Base-by-base conservation (phyloP, 306 rosid species). In the Fagus sylvatica region DNA sequence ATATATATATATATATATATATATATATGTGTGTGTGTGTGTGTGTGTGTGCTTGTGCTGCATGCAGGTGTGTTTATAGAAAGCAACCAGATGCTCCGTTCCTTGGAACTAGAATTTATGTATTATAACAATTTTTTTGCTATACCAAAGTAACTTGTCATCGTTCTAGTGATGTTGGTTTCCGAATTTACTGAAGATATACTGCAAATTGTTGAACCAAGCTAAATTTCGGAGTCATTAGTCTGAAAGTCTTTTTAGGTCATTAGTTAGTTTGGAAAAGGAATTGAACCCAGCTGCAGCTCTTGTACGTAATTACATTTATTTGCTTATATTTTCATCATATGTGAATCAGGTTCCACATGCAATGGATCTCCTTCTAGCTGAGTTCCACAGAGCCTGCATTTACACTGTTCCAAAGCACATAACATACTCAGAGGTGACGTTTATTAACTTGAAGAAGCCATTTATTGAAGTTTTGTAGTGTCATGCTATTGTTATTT, bases 351-450 rank as follows among this genome's bases (percentile, higher is more conserved):
- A 94, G 98, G 88, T 88, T 77, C 97, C 97, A 37, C 75, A 76
- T 62, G 88, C 76, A 53, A 84, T 89, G 97, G 96, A 89, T 90
- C 34, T 94, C 79, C 75, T 94, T 82, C 91, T 94, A 3, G 98
- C 97, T 12, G 98, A 94, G 91, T 84, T 94, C 62, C 92, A 94
- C 73, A 80, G 46, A 84, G 97, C 89, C 80, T 94, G 97, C 80
- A 84, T 85, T 42, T 94, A 92, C 88, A 88, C 97, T 43, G 93
- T 92, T 72, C 98, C 97, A 65, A 94, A 94, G 88, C 97, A 92
- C 89, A 15, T 87, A 61, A 78, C 78, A 43, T 90, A 87, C 81
- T 84, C 81, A 73, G 82, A 87, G 92, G 97, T 92, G 77, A 79
- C 41, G 75, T 55, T 39, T 39, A 17, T 66, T 7, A 17, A 66